Percentiles rank a stretch among this genome's conserved stretches.
Evolutionary conservation across 2,329 filamentous ascomycete species (phyloP).

Genomic region (Diaporthe amygdali): DNA sequence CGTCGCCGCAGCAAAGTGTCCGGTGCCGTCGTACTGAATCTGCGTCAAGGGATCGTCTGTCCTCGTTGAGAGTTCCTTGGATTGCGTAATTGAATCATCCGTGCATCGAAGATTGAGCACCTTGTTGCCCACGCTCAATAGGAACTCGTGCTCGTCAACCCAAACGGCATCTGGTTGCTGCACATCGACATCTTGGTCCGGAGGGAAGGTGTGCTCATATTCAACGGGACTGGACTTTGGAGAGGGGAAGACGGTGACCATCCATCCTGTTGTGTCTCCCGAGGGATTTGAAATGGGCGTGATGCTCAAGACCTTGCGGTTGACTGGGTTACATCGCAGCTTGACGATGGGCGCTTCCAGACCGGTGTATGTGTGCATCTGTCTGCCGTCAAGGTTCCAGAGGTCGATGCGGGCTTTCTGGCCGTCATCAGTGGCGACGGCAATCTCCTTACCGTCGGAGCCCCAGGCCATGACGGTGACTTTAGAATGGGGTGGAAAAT

Average conservation of each 20-base stretch:
- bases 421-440: slow-evolving; percentile 62
- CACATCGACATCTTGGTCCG: slow-evolving; percentile 53
- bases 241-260: slow-evolving; percentile 61
- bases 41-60: slow-evolving; percentile 60
- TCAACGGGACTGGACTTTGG: slow-evolving; percentile 49
- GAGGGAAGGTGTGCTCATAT: slow-evolving; percentile 45
- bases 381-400: slow-evolving; percentile 58
- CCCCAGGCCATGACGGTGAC: slow-evolving; percentile 68
- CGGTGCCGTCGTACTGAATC: slow-evolving; percentile 60
- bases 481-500: slow-evolving; percentile 55
- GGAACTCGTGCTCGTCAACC: slow-evolving; percentile 63
- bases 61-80: slow-evolving; percentile 57
- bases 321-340: slow-evolving; percentile 64
- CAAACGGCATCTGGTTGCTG: slow-evolving; percentile 64
- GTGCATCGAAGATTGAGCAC: slow-evolving; percentile 54
- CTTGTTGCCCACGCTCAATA: slow-evolving; percentile 63
- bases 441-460: slow-evolving; percentile 59
- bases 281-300: slow-evolving; percentile 54
- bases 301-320: slow-evolving; percentile 60
- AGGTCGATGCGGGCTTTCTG: slow-evolving; percentile 60
- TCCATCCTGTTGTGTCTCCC: slow-evolving; percentile 41
- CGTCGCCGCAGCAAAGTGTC: slow-evolving; percentile 60
- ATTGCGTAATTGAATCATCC: slow-evolving; percentile 50
- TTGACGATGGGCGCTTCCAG: slow-evolving; percentile 67
- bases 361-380: slow-evolving; percentile 59